Evolutionary conservation across 2,329 filamentous ascomycete genomes (phyloP), one percentile per base, ranked within the genome.

Genomic region (Macroventuria anomochaeta): DNA sequence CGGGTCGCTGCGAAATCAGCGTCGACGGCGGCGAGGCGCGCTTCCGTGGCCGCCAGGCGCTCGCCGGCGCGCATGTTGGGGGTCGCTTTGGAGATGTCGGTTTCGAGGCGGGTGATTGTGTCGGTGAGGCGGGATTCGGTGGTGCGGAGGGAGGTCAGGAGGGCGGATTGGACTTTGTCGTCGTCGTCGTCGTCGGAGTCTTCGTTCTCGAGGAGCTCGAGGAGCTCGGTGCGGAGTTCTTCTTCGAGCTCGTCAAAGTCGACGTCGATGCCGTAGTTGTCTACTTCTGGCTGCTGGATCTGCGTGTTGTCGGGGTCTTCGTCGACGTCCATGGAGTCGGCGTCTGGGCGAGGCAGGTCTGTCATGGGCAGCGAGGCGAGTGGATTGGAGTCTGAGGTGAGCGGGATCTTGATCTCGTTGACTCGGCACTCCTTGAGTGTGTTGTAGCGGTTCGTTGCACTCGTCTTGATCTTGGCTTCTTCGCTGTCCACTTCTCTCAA

Each of bases 41-140:
- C 84, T 73, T 96, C 90, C 7, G 96, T 93, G 18, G 87, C 88
- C 70, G 95, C 90, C 5, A 99, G 82, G 42, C 93, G 90, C 70
- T 97, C 92, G 75, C 93, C 91, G 7, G 93, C 95, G 65, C 93
- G 91, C 86, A 96, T 96, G 75, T 99, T 97, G 21, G 95, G 95
- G 57, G 95, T 93, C 75, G 97, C 88, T 76, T 96, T 96, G 71
- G 96, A 92, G 17, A 99, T 85, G 64, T 96, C 90, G 26, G 83
- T 80, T 37, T 87, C 87, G 8, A 99, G 82, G 23, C 83, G 82
- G 17, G 83, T 81, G 60, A 99, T 91, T 67, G 87, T 88, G 47
- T 96, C 90, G 46, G 89, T 85, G 1, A 99, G 81, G 53, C 83
- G 82, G 38, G 90, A 85, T 68, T 97, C 93, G 20, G 88, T 78